Evolutionary conservation across 2,329 filamentous ascomycete species (phyloP).

Genomic region (Zymoseptoria ardabiliae): DNA sequence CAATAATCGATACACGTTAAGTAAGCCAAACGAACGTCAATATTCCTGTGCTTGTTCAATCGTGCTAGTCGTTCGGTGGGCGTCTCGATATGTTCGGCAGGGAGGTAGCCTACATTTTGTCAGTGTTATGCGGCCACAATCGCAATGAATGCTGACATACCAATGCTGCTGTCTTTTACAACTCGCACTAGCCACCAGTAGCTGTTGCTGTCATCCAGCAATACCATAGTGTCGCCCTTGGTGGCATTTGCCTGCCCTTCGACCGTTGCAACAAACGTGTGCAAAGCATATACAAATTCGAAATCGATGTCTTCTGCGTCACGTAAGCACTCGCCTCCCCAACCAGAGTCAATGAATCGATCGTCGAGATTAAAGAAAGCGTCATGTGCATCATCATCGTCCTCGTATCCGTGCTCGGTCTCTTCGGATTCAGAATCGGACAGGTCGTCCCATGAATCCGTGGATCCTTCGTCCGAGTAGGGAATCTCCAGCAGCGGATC

Average conservation of each 20-base stretch:
- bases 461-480: constrained; percentile 27
- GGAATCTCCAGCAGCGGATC: constrained; percentile 34
- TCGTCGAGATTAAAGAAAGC: constrained; percentile 50
- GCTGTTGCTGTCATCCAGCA: constrained; percentile 96
- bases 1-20: constrained; percentile 14
- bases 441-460: constrained; percentile 25
- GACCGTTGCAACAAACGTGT: constrained; percentile 95
- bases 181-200: constrained; percentile 99
- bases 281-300: constrained; percentile 96
- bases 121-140: neutral
- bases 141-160: constrained; percentile 35
- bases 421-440: constrained; percentile 18
- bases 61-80: constrained; percentile 89
- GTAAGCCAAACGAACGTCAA: constrained; percentile 61
- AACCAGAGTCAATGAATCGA: constrained; percentile 63
- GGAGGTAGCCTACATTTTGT: constrained; percentile 68
- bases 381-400: constrained; percentile 54
- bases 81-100: constrained; percentile 96
- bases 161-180: constrained; percentile 95
- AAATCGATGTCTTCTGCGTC: constrained; percentile 98
- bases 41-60: constrained; percentile 95
- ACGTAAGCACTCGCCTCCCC: constrained; percentile 80
- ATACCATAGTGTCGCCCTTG: constrained; percentile 97
- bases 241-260: constrained; percentile 97
- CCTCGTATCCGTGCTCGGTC: constrained; percentile 26